Percentiles rank a stretch among this genome's conserved stretches.
These are phyloP conservation scores for Mycena belliarum DNA, from an alignment of 768 basidiomycete species.

Conservation along the genomic window DNA sequence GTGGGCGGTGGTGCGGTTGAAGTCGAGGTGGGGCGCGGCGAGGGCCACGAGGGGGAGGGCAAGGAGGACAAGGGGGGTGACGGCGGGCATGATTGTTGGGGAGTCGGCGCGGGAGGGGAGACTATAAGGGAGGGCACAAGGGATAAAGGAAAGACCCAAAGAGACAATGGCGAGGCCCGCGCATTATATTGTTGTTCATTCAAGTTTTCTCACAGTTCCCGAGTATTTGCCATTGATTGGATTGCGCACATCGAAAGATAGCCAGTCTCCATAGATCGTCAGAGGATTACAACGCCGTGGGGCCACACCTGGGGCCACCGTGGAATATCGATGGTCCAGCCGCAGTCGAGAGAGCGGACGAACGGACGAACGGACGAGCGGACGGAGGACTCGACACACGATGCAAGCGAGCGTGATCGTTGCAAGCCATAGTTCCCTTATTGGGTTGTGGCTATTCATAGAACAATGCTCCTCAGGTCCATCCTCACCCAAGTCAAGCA, in stretches of 20 bases:
- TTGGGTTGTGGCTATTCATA: background rate
- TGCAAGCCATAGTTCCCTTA: no score
- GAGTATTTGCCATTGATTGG: background rate
- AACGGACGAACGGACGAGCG: no score
- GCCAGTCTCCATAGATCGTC: background rate
- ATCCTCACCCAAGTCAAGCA: slow-evolving; percentile 73
- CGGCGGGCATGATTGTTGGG: slow-evolving; percentile 12
- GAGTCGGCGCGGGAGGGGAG: background rate
- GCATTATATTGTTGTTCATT: slow-evolving; percentile 11
- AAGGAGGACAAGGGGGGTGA: slow-evolving; percentile 14
- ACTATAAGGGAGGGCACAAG: slow-evolving; percentile 9
- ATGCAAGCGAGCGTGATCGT: background rate
- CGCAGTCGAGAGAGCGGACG: no score
- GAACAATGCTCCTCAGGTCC: slow-evolving; percentile 29
- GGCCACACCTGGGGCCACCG: no score
- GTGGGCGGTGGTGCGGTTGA: slow-evolving; percentile 5
- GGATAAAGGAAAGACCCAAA: slow-evolving; percentile 14
- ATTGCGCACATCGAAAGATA: background rate
- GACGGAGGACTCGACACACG: background rate
- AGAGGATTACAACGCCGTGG: background rate
- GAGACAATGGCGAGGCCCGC: slow-evolving; percentile 10
- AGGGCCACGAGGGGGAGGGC: slow-evolving; percentile 16
- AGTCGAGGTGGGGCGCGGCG: slow-evolving; percentile 3
- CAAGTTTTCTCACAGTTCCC: background rate
- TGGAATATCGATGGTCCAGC: no score